Evolutionary conservation across 306 rosid species (phyloP).

Genomic region (Carpinus viminea): DNA sequence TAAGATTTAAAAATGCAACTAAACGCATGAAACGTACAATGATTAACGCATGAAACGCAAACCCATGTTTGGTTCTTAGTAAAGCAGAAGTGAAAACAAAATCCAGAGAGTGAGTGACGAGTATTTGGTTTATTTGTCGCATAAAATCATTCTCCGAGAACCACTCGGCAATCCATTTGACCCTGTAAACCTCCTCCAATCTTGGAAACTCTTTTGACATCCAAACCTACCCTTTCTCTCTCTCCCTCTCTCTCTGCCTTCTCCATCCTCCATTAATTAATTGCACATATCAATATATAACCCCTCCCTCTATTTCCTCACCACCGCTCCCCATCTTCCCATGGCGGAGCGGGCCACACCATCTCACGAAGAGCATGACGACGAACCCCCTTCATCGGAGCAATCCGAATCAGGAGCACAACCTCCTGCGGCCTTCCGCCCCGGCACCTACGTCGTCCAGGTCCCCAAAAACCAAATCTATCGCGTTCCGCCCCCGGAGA

Average conservation of each 20-base stretch:
- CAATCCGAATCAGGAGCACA: not conserved
- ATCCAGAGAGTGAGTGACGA: not conserved
- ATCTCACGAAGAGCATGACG: slow-evolving; percentile 1
- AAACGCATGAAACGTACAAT: too few species aligned
- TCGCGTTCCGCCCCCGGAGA: slow-evolving; percentile 52
- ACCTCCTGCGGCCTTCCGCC: not conserved
- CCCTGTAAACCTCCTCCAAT: slow-evolving; percentile 26
- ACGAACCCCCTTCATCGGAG: not conserved
- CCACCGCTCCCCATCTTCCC: slow-evolving; percentile 52
- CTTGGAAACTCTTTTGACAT: slow-evolving; percentile 3
- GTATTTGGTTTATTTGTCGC: not conserved
- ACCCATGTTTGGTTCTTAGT: too few species aligned
- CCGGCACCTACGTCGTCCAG: slow-evolving; percentile 56
- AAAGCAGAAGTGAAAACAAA: not conserved
- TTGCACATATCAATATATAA: not conserved
- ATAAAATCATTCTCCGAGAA: not conserved
- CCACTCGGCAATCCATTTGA: slow-evolving; percentile 21
- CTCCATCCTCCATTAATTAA: slow-evolving; percentile 16
- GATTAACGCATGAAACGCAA: too few species aligned
- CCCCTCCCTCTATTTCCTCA: slow-evolving; percentile 13
- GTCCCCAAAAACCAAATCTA: slow-evolving; percentile 75
- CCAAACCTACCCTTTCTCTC: slow-evolving; percentile 17
- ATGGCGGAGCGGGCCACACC: slow-evolving; percentile 72
- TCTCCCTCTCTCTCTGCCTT: slow-evolving; percentile 27
- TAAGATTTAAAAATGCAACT: too few species aligned